Percentiles rank a stretch among this genome's conserved stretches.
phyloP scores from a whole-genome alignment of 305 asterid species.

The Solanum chacoense region DNA sequence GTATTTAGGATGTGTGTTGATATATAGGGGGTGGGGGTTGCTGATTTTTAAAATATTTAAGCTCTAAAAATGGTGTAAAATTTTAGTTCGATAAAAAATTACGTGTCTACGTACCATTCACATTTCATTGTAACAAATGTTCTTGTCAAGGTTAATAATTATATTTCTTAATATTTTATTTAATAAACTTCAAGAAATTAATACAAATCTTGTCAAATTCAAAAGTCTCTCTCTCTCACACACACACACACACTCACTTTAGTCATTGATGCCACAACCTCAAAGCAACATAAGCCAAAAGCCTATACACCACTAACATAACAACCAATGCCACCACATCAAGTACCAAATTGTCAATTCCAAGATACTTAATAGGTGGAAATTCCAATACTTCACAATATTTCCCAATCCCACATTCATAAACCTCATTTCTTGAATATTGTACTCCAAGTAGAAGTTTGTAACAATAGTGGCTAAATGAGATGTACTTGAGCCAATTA shows the following conservation, averaged over 20 bases:
- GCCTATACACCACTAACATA: constrained; percentile 70
- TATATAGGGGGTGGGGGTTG: too few species aligned
- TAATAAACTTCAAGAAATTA: background rate
- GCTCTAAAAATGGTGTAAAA: too few species aligned
- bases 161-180: background rate
- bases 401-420: constrained; percentile 42
- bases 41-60: too few species aligned
- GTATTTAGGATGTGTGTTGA: too few species aligned
- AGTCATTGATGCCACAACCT: constrained; percentile 41
- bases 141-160: background rate
- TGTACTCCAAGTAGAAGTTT: constrained; percentile 69
- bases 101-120: background rate
- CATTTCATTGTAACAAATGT: background rate
- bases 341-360: constrained; percentile 30
- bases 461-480: constrained; percentile 72
- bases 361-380: constrained; percentile 56
- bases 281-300: constrained; percentile 69
- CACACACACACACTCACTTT: background rate
- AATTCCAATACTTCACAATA: constrained; percentile 51
- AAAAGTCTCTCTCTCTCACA: background rate
- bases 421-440: constrained; percentile 38
- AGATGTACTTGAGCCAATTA: constrained; percentile 60
- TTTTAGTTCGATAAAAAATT: too few species aligned
- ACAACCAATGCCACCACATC: constrained; percentile 59
- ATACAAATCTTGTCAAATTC: background rate